Conservation (phyloP, 2,329 filamentous ascomycete genomes). For the Scedosporium minutisporum region DNA sequence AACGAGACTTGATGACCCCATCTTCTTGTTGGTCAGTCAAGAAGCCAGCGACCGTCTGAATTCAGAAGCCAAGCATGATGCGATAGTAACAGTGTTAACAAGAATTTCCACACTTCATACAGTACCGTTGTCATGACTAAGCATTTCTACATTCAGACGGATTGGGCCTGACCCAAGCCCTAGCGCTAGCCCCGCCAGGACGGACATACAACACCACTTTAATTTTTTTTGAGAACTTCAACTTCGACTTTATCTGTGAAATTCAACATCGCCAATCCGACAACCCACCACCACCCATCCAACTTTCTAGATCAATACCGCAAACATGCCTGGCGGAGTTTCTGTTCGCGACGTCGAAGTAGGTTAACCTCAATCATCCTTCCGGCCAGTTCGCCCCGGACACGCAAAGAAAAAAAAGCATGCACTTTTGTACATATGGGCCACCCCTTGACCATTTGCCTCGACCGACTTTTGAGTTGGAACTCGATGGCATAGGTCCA, state of each 20-base stretch:
- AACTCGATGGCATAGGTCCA: conserved; percentile 1
- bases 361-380: conserved; percentile 31
- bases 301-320: conserved; percentile 34
- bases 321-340: conserved; percentile 71
- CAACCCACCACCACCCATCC: conserved; percentile 19
- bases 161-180: conserved; percentile 3
- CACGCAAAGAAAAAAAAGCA: conserved; percentile 3
- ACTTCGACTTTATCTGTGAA: conserved; percentile 2
- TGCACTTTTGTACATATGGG: conserved; percentile 1
- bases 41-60: too few species aligned
- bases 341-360: conserved; percentile 80
- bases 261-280: conserved; percentile 13
- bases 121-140: conserved; percentile 7
- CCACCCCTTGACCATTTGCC: not conserved
- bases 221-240: conserved; percentile 4
- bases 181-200: conserved; percentile 5
- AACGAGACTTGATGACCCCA: too few species aligned
- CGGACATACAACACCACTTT: conserved; percentile 6
- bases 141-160: not conserved
- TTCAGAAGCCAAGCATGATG: too few species aligned
- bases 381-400: not conserved
- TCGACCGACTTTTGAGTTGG: not conserved
- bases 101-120: not conserved
- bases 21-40: too few species aligned
- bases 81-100: not conserved